A percentile compares a stretch with the other conserved stretches of the same genome.
phyloP scores from a whole-genome alignment of 148 eudicot species.

The Polygonum aviculare region DNA sequence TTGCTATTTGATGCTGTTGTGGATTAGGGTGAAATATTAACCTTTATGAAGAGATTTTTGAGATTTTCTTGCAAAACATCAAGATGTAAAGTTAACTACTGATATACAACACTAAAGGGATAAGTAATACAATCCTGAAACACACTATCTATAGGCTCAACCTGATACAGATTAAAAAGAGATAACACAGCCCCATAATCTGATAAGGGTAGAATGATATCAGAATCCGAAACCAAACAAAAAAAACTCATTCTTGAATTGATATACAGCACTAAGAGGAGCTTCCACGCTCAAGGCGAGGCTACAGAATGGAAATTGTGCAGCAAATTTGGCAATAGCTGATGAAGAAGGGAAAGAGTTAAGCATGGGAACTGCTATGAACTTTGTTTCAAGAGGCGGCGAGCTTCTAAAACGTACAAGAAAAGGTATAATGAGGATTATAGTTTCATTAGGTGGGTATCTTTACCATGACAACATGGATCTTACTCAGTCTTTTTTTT shows the following conservation, averaged over 20 bases:
- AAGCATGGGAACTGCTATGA: conserved; percentile 34
- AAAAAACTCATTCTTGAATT: too few species aligned
- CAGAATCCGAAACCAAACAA: too few species aligned
- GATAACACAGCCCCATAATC: too few species aligned
- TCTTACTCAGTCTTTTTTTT: neutral
- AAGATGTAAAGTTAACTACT: neutral
- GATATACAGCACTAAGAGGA: conserved; percentile 58
- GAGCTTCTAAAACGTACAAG: conserved; percentile 91
- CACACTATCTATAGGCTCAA: too few species aligned
- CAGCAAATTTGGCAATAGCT: conserved; percentile 26
- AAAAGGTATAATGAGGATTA: conserved; percentile 43
- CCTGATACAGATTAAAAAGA: too few species aligned
- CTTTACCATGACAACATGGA: neutral
- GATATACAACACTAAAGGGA: conserved; percentile 56
- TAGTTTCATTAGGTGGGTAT: neutral
- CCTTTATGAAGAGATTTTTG: too few species aligned
- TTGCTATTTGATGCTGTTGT: neutral
- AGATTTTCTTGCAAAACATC: neutral
- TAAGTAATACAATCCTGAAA: too few species aligned
- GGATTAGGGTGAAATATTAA: too few species aligned
- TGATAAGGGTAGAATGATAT: too few species aligned
- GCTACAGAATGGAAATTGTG: conserved; percentile 47
- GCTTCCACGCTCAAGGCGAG: conserved; percentile 74
- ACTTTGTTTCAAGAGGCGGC: conserved; percentile 60
- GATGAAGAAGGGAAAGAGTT: conserved; percentile 46